phyloP scores from a whole-genome alignment of 176 grass and related monocot species.

The Phoenix roebelenii region DNA sequence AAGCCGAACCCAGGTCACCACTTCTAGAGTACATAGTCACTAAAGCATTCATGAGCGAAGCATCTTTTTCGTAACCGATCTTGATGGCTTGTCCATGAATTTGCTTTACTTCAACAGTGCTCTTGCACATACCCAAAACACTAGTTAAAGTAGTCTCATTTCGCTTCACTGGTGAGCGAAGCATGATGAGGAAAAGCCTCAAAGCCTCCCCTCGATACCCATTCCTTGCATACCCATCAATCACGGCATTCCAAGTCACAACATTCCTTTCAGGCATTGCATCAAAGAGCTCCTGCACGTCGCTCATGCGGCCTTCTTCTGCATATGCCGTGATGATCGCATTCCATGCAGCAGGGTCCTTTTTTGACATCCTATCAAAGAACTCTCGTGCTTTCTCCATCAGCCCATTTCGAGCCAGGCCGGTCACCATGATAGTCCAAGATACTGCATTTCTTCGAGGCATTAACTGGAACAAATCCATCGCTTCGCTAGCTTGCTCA shows the following conservation, averaged over 20 bases:
- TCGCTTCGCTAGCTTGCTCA: conserved; percentile 4
- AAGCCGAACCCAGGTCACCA: conserved; percentile 18
- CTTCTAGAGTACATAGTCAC: conserved; percentile 19
- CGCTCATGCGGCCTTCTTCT: conserved; percentile 1
- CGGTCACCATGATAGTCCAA: conserved; percentile 20
- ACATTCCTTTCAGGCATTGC: conserved; percentile 6
- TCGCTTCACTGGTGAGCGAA: not conserved
- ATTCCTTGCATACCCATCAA: conserved; percentile 15
- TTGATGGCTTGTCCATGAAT: conserved; percentile 17
- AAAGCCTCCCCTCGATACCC: conserved; percentile 3
- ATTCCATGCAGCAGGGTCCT: conserved; percentile 22
- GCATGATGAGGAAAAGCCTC: conserved; percentile 11
- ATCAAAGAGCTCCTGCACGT: conserved; percentile 14
- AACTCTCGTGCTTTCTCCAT: conserved; percentile 9
- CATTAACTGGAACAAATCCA: conserved; percentile 12
- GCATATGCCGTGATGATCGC: conserved; percentile 18
- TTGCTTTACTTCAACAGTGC: conserved; percentile 3
- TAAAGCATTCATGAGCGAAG: conserved; percentile 13
- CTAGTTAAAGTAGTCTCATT: conserved; percentile 17
- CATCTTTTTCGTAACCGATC: not conserved
- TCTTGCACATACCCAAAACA: not conserved
- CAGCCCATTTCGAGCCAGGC: conserved; percentile 14
- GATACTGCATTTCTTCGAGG: conserved; percentile 20
- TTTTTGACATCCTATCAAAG: conserved; percentile 17
- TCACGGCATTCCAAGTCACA: conserved; percentile 20